These are phyloP conservation scores for Medicago truncatula DNA, from an alignment of 306 rosid genomes.

Conservation along the genomic window MtrunA17r5.0-ANR NC_053044.1:990001-990500, in stretches of 20 bases:
- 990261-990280: neutral
- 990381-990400: conserved; percentile 99
- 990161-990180: conserved; percentile 98
- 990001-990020: conserved; percentile 13
- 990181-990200: conserved; percentile 53
- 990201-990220: conserved; percentile 13
- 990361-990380: conserved; percentile 98
- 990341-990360: conserved; percentile 99
- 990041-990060: conserved; percentile 55
- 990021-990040: conserved; percentile 44
- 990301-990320: conserved; percentile 79
- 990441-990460: conserved; percentile 98
- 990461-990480: conserved; percentile 95
- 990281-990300: neutral
- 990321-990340: conserved; percentile 98
- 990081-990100: conserved; percentile 95
- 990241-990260: too few species aligned
- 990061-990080: conserved; percentile 71
- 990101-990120: conserved; percentile 98
- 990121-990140: conserved; percentile 90
- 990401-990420: conserved; percentile 96
- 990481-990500: conserved; percentile 92
- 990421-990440: conserved; percentile 87
- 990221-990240: neutral
- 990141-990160: conserved; percentile 80